Evolutionary conservation across 441 rosid species (phyloP).

Genomic region (Kokia cookei): DNA sequence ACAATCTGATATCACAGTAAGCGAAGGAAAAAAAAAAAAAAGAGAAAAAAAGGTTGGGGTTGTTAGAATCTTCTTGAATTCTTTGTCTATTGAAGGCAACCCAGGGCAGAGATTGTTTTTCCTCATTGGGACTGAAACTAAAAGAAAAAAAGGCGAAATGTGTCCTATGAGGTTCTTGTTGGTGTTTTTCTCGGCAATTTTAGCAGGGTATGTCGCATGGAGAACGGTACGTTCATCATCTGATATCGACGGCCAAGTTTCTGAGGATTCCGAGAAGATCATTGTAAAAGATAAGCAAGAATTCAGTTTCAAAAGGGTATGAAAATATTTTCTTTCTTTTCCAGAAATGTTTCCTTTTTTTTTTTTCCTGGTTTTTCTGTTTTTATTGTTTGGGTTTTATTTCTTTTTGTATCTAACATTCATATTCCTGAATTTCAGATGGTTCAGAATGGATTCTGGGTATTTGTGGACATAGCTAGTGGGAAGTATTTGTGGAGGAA

Average conservation of each 20-base stretch:
- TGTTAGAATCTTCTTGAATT: background rate
- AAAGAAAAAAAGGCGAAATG: constrained; percentile 24
- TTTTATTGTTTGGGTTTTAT: background rate
- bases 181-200: constrained; percentile 78
- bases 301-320: constrained; percentile 48
- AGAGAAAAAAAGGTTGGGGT: background rate
- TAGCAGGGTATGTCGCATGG: constrained; percentile 84
- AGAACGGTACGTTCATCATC: constrained; percentile 62
- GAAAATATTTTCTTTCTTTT: background rate
- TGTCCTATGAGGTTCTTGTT: constrained; percentile 79
- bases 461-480: constrained; percentile 92
- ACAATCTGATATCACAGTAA: no score
- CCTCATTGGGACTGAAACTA: background rate
- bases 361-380: background rate
- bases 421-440: constrained; percentile 32
- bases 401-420: background rate
- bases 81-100: background rate
- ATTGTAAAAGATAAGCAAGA: constrained; percentile 36
- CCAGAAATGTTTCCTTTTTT: background rate
- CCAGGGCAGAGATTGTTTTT: background rate
- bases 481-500: constrained; percentile 91
- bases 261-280: constrained; percentile 35
- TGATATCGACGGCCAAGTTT: constrained; percentile 21
- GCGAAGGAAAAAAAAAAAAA: no score
- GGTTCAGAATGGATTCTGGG: constrained; percentile 84